phyloP scores from a whole-genome alignment of 1,139 yeast genomes.

The Blastobotrys ciferrii region DNA sequence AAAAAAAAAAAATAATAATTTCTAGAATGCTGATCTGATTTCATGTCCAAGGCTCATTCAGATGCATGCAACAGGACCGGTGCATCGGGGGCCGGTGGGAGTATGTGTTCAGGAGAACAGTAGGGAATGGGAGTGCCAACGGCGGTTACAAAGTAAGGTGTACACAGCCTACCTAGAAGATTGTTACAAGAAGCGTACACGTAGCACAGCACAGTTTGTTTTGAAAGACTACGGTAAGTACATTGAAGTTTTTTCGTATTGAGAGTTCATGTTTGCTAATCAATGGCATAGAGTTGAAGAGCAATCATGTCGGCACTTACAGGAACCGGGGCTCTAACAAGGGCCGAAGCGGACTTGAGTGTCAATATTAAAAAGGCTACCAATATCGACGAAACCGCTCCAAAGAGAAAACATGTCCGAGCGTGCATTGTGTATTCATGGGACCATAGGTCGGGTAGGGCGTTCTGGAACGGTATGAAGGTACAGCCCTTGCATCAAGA shows the following conservation, averaged over 20 bases:
- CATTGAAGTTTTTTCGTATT: background rate
- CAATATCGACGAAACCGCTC: conserved; percentile 82
- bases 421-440: conserved; percentile 94
- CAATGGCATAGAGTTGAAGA: background rate
- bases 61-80: too few species aligned
- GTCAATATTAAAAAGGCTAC: conserved; percentile 84
- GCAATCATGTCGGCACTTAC: conserved; percentile 11
- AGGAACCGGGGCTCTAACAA: conserved; percentile 29
- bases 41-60: too few species aligned
- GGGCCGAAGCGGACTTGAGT: conserved; percentile 43
- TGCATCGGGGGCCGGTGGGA: background rate
- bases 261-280: background rate
- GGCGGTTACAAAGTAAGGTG: background rate
- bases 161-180: background rate
- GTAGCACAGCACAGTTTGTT: background rate
- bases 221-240: background rate
- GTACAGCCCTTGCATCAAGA: conserved; percentile 77
- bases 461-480: conserved; percentile 84
- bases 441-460: conserved; percentile 87
- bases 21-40: too few species aligned
- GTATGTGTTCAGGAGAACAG: background rate
- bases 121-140: too few species aligned
- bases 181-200: background rate
- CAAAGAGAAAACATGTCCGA: conserved; percentile 88
- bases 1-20: too few species aligned